phyloP scores from a whole-genome alignment of 2,329 filamentous ascomycete species.

The Tolypocladium tropicale region DNA sequence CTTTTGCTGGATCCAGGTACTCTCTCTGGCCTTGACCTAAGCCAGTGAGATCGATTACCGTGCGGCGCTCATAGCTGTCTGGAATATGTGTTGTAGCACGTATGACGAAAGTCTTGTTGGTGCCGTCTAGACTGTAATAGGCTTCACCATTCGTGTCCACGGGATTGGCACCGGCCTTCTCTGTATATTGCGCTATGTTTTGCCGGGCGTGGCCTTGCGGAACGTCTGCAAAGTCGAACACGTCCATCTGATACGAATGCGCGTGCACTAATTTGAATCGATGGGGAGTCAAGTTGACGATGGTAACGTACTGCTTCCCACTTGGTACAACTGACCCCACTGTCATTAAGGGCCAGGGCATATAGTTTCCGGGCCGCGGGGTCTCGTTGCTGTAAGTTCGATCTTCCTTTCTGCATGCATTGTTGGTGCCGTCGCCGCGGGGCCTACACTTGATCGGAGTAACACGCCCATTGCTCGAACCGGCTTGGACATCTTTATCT shows the following conservation, averaged over 20 bases:
- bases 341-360: neutral
- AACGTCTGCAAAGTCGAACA: conserved; percentile 21
- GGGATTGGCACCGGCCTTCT: conserved; percentile 2
- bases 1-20: conserved; percentile 18
- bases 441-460: conserved; percentile 16
- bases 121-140: conserved; percentile 19
- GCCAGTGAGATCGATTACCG: conserved; percentile 18
- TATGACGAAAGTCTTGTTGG: conserved; percentile 18
- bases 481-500: neutral
- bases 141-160: conserved; percentile 20
- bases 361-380: neutral
- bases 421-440: neutral
- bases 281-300: conserved; percentile 24
- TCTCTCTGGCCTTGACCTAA: conserved; percentile 23
- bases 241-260: conserved; percentile 20
- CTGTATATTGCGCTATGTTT: conserved; percentile 15
- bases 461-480: conserved; percentile 23
- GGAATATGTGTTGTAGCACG: conserved; percentile 19
- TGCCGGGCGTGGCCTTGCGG: conserved; percentile 20
- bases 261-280: conserved; percentile 13
- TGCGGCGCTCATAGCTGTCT: conserved; percentile 12
- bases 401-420: neutral
- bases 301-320: conserved; percentile 15
- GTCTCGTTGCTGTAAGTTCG: neutral
- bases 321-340: neutral